Conservation (phyloP, 106 monocot species). For the Allium cepa region DNA sequence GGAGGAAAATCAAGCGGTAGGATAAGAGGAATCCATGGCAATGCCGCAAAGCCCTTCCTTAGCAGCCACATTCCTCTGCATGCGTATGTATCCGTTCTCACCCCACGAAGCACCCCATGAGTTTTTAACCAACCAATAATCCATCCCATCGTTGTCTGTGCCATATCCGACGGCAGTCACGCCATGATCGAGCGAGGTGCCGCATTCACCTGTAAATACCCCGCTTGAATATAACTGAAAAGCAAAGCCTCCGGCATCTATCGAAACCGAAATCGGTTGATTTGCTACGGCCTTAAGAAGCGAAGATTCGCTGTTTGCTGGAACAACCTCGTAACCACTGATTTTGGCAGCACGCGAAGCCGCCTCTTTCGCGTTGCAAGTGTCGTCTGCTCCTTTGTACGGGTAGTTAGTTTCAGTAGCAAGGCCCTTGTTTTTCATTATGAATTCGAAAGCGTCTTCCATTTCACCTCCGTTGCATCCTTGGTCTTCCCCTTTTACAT, state of each 20-base stretch:
- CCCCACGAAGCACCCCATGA: conserved; percentile 9
- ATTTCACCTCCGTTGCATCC: conserved; percentile 11
- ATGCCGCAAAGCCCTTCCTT: conserved; percentile 5
- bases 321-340: conserved; percentile 19
- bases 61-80: not conserved
- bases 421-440: conserved; percentile 7
- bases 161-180: conserved; percentile 12
- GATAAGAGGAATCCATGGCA: conserved; percentile 4
- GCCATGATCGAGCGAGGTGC: conserved; percentile 2
- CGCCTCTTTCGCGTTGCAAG: not conserved
- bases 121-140: conserved; percentile 16
- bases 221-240: conserved; percentile 12
- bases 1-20: not conserved
- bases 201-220: conserved; percentile 2
- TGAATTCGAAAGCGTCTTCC: conserved; percentile 14
- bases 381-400: not conserved
- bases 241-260: conserved; percentile 2
- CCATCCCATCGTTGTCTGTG: conserved; percentile 2
- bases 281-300: conserved; percentile 17
- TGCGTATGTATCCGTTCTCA: conserved; percentile 4
- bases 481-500: conserved; percentile 1
- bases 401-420: conserved; percentile 9
- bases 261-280: not conserved
- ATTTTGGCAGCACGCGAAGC: conserved; percentile 7
- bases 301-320: conserved; percentile 17